Conservation (phyloP, 139 green algal species). For the Chlorella vulgaris region DNA sequence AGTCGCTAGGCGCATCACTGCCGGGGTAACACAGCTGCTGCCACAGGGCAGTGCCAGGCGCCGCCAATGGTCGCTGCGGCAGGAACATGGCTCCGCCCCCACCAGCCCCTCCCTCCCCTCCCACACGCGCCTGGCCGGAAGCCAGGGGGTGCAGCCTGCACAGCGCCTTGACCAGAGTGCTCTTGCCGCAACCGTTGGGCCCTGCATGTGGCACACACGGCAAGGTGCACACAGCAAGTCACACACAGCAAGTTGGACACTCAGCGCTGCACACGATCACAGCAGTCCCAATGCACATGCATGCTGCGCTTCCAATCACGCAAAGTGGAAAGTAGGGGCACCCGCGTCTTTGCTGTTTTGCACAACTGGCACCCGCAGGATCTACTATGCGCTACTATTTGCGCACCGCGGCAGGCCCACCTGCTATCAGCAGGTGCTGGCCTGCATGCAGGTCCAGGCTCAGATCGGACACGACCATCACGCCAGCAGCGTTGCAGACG, state of each 20-base stretch:
- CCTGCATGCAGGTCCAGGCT: slow-evolving; percentile 20
- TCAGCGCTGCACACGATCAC: too few relatives aligned
- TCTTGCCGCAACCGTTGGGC: slow-evolving; percentile 60
- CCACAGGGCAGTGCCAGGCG: slow-evolving; percentile 52
- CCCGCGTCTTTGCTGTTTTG: too few relatives aligned
- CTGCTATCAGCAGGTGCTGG: slow-evolving; percentile 36
- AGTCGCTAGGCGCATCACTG: neutral
- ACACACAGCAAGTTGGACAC: too few relatives aligned
- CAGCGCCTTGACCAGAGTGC: slow-evolving; percentile 48
- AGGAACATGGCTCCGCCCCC: slow-evolving; percentile 44
- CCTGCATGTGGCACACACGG: slow-evolving; percentile 18
- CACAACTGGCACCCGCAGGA: too few relatives aligned
- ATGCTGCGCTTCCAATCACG: too few relatives aligned
- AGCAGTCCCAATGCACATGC: too few relatives aligned
- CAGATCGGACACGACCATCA: slow-evolving; percentile 17
- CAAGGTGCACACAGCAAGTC: neutral
- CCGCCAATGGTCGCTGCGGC: slow-evolving; percentile 58
- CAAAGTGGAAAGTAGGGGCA: too few relatives aligned
- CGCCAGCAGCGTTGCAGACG: slow-evolving; percentile 15
- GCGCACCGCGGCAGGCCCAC: neutral
- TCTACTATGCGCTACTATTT: too few relatives aligned
- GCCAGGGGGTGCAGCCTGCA: slow-evolving; percentile 29
- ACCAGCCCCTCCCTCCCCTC: neutral
- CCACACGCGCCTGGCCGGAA: neutral
- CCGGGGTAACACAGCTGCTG: slow-evolving; percentile 66